Base-by-base conservation (phyloP, 495 filamentous ascomycete species). In the Penicillium fimorum region DNA sequence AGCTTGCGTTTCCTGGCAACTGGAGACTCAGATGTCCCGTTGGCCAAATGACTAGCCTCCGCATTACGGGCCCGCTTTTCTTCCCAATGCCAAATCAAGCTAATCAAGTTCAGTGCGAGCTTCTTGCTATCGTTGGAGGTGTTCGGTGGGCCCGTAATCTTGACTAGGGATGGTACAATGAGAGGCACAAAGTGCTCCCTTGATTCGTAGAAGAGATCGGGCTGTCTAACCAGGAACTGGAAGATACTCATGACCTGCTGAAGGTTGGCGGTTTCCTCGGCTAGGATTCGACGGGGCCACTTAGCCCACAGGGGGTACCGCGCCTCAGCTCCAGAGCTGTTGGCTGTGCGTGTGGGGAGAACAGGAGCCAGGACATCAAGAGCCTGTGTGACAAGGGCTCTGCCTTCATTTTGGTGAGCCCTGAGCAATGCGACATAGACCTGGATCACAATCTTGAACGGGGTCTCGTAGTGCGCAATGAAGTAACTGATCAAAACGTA, bases 401-500 rank as follows among this genome's bases (percentile, higher is more conserved):
- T 82, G 22, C 94, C 95, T 76, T 99, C 95, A 55, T 92, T 94
- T 66, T 96, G 92, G 62, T 96, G 94, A 1, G 95, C 94, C 67
- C 89, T 87, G 4, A 99, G 75, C 27, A 97, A 77, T 4, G 92
- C 90, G 50, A 91, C 85, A 63, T 97, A 97, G 40, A 97, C 92
- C 66, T 96, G 93, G 15, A 87, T 87, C 3, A 93, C 92, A 49
- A 99, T 97, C 78, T 97, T 97, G 47, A 89, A 82, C 1, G 95
- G 95, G 0, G 95, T 96, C 63, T 99, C 95, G 62, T 96, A 99
- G 59, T 94, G 88, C 0, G 91, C 90, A 58, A 97, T 96, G 77
- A 99, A 99, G 71, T 96, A 97, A 9, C 89, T 92, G 59, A 97
- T 96, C 4, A 97, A 82, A 11, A 97, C 92, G 66, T 99, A 97